A percentile compares a stretch with the other conserved stretches of the same genome.
phyloP scores from a whole-genome alignment of 768 basidiomycete genomes.

The Nidularia pulvinata region DNA sequence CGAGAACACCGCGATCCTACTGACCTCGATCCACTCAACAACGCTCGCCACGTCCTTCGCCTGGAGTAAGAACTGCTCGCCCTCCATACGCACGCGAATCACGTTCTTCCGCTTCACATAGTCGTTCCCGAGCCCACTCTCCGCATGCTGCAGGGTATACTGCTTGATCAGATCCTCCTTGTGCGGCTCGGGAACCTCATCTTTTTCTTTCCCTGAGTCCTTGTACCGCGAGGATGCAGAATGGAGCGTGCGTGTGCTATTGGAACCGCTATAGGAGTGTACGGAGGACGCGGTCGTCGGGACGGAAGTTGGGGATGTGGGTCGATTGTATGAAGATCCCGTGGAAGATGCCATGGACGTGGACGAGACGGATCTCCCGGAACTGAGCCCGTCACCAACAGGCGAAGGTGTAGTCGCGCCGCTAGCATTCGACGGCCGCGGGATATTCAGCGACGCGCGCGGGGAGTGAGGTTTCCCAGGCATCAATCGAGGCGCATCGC shows the following conservation, averaged over 20 bases:
- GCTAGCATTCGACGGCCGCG: conserved; percentile 12
- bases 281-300: too few species aligned
- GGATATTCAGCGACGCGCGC: conserved; percentile 29
- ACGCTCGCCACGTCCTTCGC: conserved; percentile 82
- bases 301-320: too few species aligned
- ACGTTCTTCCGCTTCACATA: conserved; percentile 94
- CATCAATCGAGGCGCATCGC: conserved; percentile 25
- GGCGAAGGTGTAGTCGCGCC: too few species aligned
- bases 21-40: conserved; percentile 95
- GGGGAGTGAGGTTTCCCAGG: conserved; percentile 14
- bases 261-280: too few species aligned
- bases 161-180: conserved; percentile 55
- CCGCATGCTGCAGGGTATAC: conserved; percentile 88
- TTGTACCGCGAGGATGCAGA: not conserved
- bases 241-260: too few species aligned
- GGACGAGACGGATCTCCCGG: too few species aligned
- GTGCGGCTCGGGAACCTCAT: conserved; percentile 38
- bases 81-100: conserved; percentile 88
- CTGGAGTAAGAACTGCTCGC: conserved; percentile 96
- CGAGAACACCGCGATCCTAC: conserved; percentile 7
- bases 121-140: conserved; percentile 94
- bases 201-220: not conserved
- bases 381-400: too few species aligned
- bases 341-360: too few species aligned
- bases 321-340: too few species aligned